Percentiles rank a stretch among this genome's conserved stretches.
These are phyloP conservation scores for Lachnellula suecica DNA, from an alignment of 2,329 filamentous ascomycete species.

Conservation along the genomic window DNA sequence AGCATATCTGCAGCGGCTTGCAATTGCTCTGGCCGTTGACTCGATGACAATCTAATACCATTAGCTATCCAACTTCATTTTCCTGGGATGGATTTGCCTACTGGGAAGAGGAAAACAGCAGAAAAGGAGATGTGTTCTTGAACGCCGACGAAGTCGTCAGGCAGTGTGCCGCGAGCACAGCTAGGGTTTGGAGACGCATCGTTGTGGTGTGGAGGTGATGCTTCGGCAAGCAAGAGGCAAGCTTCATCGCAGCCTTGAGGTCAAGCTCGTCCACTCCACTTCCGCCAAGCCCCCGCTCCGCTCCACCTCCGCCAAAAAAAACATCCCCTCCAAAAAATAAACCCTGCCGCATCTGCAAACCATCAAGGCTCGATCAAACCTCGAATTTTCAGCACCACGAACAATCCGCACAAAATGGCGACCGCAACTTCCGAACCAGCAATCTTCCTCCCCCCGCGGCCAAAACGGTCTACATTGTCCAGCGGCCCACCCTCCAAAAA, in stretches of 20 bases:
- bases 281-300: neutral
- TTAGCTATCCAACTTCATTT: neutral
- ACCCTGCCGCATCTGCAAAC: neutral
- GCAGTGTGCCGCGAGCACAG: constrained; percentile 52
- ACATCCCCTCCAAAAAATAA: constrained; percentile 8
- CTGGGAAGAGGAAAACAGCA: constrained; percentile 71
- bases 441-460: constrained; percentile 58
- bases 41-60: constrained; percentile 17
- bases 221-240: constrained; percentile 7
- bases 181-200: constrained; percentile 53
- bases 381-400: neutral
- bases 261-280: too few species aligned
- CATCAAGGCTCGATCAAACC: too few species aligned
- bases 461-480: constrained; percentile 46
- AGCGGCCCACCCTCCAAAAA: constrained; percentile 59
- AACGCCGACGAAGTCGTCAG: constrained; percentile 68
- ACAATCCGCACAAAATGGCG: constrained; percentile 1
- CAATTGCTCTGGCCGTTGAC: constrained; percentile 17
- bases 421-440: constrained; percentile 22
- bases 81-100: constrained; percentile 11
- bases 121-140: constrained; percentile 83
- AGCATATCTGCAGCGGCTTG: constrained; percentile 24
- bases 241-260: neutral
- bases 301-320: neutral
- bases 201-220: constrained; percentile 24